Percentiles rank a stretch among this genome's conserved stretches.
Conservation (phyloP, 2,329 filamentous ascomycete species). For the Hymenoscyphus fructigenus region DNA sequence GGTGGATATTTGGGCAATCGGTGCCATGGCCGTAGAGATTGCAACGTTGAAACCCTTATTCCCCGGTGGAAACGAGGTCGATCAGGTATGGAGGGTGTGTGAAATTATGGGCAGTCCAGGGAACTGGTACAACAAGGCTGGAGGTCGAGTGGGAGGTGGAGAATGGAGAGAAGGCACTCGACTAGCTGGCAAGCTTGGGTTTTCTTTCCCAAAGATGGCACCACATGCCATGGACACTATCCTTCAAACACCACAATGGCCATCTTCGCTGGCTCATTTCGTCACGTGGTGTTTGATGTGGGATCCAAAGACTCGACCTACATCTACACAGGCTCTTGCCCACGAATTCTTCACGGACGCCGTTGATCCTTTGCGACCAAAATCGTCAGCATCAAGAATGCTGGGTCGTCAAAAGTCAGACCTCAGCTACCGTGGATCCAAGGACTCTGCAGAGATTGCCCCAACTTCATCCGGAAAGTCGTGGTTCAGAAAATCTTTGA, state of each 20-base stretch:
- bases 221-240: slow-evolving; percentile 96
- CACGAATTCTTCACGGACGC: slow-evolving; percentile 96
- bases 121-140: slow-evolving; percentile 95
- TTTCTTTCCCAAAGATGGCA: slow-evolving; percentile 99
- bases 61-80: slow-evolving; percentile 95
- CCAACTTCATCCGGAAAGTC: slow-evolving; percentile 75
- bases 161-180: slow-evolving; percentile 96
- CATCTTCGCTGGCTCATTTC: slow-evolving; percentile 80
- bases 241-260: slow-evolving; percentile 88
- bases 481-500: slow-evolving; percentile 95
- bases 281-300: slow-evolving; percentile 99
- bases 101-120: slow-evolving; percentile 99
- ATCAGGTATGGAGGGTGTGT: slow-evolving; percentile 97
- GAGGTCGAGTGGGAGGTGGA: slow-evolving; percentile 82
- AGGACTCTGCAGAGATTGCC: slow-evolving; percentile 57
- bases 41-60: slow-evolving; percentile 96
- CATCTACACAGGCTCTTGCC: slow-evolving; percentile 87
- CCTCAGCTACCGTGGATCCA: slow-evolving; percentile 63
- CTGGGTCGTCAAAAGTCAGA: slow-evolving; percentile 90
- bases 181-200: slow-evolving; percentile 91
- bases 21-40: slow-evolving; percentile 97
- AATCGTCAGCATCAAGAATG: slow-evolving; percentile 80
- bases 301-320: slow-evolving; percentile 91
- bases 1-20: slow-evolving; percentile 97
- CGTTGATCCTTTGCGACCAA: slow-evolving; percentile 87